Conservation (phyloP, 345 rosid species). For the Heritiera fomes region DNA sequence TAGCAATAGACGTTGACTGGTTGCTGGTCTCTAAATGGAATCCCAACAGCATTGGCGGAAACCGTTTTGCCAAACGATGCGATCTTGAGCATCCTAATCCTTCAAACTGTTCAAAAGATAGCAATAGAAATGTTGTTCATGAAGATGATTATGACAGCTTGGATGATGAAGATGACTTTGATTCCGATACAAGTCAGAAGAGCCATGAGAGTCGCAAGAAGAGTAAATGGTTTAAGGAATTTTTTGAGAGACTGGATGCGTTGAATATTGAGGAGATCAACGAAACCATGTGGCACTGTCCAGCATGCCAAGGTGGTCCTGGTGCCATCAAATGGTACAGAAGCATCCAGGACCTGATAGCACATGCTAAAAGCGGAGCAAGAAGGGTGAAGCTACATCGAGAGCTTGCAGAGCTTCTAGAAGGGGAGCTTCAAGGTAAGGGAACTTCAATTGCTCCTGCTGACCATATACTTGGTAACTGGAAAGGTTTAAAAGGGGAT, state of each 20-base stretch:
- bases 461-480: background rate
- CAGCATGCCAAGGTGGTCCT: conserved; percentile 18
- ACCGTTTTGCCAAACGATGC: background rate
- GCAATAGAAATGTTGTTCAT: background rate
- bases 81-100: background rate
- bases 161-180: conserved; percentile 11
- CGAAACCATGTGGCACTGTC: conserved; percentile 18
- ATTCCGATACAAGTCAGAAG: conserved; percentile 4
- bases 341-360: conserved; percentile 9
- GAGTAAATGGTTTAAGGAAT: conserved; percentile 13
- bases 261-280: conserved; percentile 2
- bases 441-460: background rate
- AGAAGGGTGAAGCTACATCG: conserved; percentile 19
- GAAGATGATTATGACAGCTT: background rate
- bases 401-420: conserved; percentile 14
- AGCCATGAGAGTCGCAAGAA: conserved; percentile 21
- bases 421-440: background rate
- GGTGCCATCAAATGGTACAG: conserved; percentile 22
- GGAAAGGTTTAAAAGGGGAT: conserved; percentile 23
- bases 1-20: background rate
- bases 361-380: conserved; percentile 19
- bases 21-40: background rate
- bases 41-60: background rate
- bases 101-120: background rate
- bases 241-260: conserved; percentile 15